phyloP scores from a whole-genome alignment of 148 eudicot species.

The Beta vulgaris region DNA sequence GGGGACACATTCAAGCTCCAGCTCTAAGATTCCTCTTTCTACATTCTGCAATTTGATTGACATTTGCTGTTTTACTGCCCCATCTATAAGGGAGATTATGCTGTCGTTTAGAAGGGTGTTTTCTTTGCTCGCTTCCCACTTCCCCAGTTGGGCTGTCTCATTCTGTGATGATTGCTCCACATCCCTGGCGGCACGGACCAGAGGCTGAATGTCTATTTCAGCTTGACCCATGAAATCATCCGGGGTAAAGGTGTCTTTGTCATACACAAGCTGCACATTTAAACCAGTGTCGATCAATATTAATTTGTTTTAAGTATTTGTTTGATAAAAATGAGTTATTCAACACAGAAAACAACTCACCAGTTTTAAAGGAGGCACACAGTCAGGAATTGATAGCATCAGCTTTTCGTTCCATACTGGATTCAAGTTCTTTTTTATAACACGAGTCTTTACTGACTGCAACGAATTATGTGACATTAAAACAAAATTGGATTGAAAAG shows the following conservation, averaged over 20 bases:
- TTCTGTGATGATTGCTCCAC: conserved; percentile 39
- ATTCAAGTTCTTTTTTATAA: conserved; percentile 80
- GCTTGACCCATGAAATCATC: conserved; percentile 99
- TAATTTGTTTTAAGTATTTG: too few species aligned
- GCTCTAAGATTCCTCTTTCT: conserved; percentile 77
- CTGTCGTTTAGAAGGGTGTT: conserved; percentile 70
- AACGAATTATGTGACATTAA: conserved; percentile 25
- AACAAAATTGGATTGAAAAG: background rate
- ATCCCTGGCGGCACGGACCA: conserved; percentile 82
- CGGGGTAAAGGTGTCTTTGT: conserved; percentile 81
- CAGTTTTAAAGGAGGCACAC: conserved; percentile 77
- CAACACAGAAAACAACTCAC: conserved; percentile 39
- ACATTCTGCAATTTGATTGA: conserved; percentile 70
- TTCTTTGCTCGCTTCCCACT: conserved; percentile 68
- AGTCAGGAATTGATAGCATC: conserved; percentile 86
- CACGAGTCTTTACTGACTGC: conserved; percentile 93
- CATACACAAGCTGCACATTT: conserved; percentile 67
- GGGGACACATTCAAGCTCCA: conserved; percentile 93
- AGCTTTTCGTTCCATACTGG: conserved; percentile 96
- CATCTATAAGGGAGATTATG: conserved; percentile 49
- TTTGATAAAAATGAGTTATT: conserved; percentile 1
- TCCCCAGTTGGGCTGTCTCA: conserved; percentile 57
- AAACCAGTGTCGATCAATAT: too few species aligned
- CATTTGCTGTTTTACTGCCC: conserved; percentile 72
- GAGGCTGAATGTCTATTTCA: conserved; percentile 83